These are phyloP conservation scores for Cercospora sp. DNA, from an alignment of 2,329 filamentous ascomycete genomes.

Conservation along the genomic window DNA sequence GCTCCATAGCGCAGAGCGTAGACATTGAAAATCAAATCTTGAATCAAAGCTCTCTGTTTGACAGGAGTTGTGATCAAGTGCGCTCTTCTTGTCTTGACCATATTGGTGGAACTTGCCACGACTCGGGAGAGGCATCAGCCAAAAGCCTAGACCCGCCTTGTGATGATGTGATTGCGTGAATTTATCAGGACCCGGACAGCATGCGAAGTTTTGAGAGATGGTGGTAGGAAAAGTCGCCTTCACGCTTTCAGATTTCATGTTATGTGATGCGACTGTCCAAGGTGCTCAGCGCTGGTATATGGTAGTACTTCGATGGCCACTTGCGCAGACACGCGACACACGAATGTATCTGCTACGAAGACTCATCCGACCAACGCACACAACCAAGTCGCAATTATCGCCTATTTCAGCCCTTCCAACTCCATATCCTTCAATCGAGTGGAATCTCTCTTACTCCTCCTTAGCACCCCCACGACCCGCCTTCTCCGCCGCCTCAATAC, in stretches of 20 bases:
- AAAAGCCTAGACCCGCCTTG: not conserved
- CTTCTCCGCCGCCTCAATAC: constrained; percentile 54
- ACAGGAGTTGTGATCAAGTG: too few relatives aligned
- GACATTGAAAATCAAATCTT: not conserved
- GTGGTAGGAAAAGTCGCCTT: not conserved
- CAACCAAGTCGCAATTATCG: not conserved
- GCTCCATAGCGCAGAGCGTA: not conserved
- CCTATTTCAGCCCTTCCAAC: not conserved
- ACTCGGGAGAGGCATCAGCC: not conserved
- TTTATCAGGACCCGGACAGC: not conserved
- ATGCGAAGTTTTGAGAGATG: not conserved
- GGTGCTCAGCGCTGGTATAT: not conserved
- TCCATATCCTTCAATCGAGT: not conserved
- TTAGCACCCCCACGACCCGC: constrained; percentile 53
- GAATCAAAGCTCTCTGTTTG: not conserved
- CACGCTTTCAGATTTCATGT: not conserved
- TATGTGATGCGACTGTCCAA: not conserved
- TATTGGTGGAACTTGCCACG: not conserved
- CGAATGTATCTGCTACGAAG: not conserved
- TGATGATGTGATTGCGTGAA: not conserved
- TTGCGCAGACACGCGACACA: not conserved
- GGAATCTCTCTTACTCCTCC: constrained; percentile 49
- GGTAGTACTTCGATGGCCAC: not conserved
- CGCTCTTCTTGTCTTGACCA: not conserved
- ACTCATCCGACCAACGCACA: not conserved